phyloP scores from a whole-genome alignment of 129 eudicot genomes.

The Logfia minima region DNA sequence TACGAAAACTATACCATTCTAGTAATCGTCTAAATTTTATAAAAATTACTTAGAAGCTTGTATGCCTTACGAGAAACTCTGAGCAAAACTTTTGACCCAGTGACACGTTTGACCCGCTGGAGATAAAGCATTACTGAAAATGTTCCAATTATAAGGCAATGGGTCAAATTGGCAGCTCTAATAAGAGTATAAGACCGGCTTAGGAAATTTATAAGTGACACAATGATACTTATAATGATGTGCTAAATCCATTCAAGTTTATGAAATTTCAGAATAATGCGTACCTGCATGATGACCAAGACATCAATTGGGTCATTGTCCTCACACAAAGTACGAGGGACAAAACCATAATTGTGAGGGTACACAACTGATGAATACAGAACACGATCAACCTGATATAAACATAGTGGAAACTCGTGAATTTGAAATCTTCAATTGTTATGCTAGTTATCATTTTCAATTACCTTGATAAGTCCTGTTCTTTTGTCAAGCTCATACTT shows the following conservation, averaged over 20 bases:
- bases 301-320: slow-evolving; percentile 95
- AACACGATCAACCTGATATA: slow-evolving; percentile 79
- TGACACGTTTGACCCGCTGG: neutral
- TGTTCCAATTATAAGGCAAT: neutral
- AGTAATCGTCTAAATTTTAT: neutral
- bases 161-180: neutral
- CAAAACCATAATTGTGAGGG: slow-evolving; percentile 93
- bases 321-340: slow-evolving; percentile 93
- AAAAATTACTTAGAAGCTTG: neutral
- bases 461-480: slow-evolving; percentile 92
- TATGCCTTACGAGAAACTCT: neutral
- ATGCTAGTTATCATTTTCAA: slow-evolving; percentile 8
- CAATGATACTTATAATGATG: neutral
- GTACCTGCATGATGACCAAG: slow-evolving; percentile 94
- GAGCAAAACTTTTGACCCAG: too few species aligned
- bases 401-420: slow-evolving; percentile 13
- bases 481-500: slow-evolving; percentile 94
- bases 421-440: slow-evolving; percentile 2
- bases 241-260: neutral
- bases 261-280: neutral
- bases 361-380: slow-evolving; percentile 94
- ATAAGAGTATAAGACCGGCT: neutral
- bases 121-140: neutral
- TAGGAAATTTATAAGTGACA: neutral
- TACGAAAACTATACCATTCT: neutral